Evolutionary conservation across 805 yeast genomes (phyloP), one percentile per base, ranked within the genome.

Genomic region (Wickerhamiella slavikovae): DNA sequence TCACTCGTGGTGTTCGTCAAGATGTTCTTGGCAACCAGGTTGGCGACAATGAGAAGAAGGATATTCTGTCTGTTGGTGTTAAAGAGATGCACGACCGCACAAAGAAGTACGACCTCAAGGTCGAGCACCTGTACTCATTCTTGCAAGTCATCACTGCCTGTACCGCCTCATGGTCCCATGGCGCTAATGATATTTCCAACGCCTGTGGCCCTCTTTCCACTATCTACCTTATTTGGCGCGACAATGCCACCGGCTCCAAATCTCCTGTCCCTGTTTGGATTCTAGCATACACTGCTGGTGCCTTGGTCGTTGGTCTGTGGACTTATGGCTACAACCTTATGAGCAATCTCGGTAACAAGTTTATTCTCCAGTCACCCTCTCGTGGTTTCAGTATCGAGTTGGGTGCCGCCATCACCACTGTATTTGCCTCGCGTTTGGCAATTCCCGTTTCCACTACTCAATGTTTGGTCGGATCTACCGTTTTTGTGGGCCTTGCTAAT

Each of bases 91-190:
- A 71, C 48, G 38, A 55, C 20, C 55, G 56, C 34, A 68, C 80
- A 35, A 70, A 68, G 49, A 67, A 61, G 42, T 74, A 74, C 51
- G 77, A 72, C 47, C 69, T 67, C 62, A 68, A 69, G 49, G 55
- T 70, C 34, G 85, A 74, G 52, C 70, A 62, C 48, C 50, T 74
- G 38, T 74, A 65, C 48, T 66, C 83, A 3, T 55, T 72, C 37
- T 54, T 72, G 31, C 85, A 74, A 52, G 71, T 68, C 30, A 51
- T 73, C 37, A 73, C 83, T 24, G 83, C 85, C 11, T 64, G 70
- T 40, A 73, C 80, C 29, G 72, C 73, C 73, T 73, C 83, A 2
- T 72, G 75, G 49, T 78, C 83, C 5, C 85, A 74, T 45, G 85
- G 85, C 33, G 71, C 85, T 23, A 74, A 74, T 45, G 85, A 74